Conservation (phyloP, 169 alveolate species). For the Eimeria maxima region DNA sequence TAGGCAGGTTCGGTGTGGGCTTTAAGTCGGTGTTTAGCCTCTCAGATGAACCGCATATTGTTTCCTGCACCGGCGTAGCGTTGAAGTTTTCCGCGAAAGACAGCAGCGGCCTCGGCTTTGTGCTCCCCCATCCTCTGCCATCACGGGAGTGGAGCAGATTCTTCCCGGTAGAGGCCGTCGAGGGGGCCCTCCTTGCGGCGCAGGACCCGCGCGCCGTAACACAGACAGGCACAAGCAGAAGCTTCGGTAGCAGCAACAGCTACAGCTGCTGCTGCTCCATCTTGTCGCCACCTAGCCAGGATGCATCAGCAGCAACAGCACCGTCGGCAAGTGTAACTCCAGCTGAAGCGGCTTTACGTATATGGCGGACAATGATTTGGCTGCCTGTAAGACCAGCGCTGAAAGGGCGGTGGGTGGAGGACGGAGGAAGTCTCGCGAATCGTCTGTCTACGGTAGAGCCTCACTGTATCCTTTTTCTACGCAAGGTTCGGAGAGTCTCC, state of each 20-base stretch:
- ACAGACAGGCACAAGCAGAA: background rate
- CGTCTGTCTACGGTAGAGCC: constrained; percentile 52
- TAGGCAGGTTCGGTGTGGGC: constrained; percentile 88
- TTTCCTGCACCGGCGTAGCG: constrained; percentile 83
- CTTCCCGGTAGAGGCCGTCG: constrained; percentile 52
- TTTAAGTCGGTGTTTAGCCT: constrained; percentile 87
- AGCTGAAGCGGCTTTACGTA: constrained; percentile 6
- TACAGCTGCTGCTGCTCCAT: constrained; percentile 38
- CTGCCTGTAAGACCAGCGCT: constrained; percentile 73
- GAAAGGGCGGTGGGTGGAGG: background rate
- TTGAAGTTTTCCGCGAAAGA: constrained; percentile 74
- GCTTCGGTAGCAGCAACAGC: background rate
- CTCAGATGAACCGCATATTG: constrained; percentile 85
- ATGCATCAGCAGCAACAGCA: background rate
- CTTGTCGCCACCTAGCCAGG: background rate
- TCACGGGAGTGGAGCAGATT: background rate
- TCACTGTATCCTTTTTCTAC: constrained; percentile 52
- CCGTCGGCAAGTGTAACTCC: background rate
- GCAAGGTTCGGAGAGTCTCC: constrained; percentile 29
- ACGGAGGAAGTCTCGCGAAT: background rate
- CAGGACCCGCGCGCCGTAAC: background rate
- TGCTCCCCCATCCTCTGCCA: constrained; percentile 80
- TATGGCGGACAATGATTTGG: constrained; percentile 79
- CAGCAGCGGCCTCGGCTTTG: constrained; percentile 82
- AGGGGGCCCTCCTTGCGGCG: constrained; percentile 29